Evolutionary conservation across 371 early-diverging fungal species (phyloP).

Genomic region (Actinomortierella wolfii): DNA sequence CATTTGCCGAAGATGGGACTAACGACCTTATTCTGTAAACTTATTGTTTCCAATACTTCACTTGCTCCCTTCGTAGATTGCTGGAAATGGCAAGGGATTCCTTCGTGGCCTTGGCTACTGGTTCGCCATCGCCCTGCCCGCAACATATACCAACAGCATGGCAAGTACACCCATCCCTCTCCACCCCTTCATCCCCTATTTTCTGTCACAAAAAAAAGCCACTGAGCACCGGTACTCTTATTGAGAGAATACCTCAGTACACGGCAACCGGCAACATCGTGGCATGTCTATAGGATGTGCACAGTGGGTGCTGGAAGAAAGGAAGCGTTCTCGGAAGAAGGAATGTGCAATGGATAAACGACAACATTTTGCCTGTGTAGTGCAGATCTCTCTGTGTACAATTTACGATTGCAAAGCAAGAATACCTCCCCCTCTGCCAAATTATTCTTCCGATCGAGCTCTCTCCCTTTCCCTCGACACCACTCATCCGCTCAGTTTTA

Average conservation of each 20-base stretch:
- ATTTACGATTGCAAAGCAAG: too few species aligned
- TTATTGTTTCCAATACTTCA: too few species aligned
- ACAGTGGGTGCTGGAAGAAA: too few species aligned
- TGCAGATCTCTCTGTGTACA: too few species aligned
- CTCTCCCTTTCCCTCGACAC: background rate
- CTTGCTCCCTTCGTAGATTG: slow-evolving; percentile 45
- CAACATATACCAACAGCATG: slow-evolving; percentile 98
- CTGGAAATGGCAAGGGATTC: slow-evolving; percentile 67
- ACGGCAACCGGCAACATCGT: too few species aligned
- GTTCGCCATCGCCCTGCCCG: slow-evolving; percentile 96
- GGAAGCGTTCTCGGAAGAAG: too few species aligned
- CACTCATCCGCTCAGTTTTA: too few species aligned
- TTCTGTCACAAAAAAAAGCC: background rate
- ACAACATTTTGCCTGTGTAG: too few species aligned
- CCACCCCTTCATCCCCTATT: background rate
- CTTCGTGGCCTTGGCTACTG: slow-evolving; percentile 78
- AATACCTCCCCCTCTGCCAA: background rate
- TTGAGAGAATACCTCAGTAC: slow-evolving; percentile 2
- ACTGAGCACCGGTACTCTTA: background rate
- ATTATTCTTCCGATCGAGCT: background rate
- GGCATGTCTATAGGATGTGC: too few species aligned
- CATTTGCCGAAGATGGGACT: too few species aligned
- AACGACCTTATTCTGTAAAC: too few species aligned
- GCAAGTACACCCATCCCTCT: slow-evolving; percentile 45
- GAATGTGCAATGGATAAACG: background rate